phyloP scores from a whole-genome alignment of 2,329 filamentous ascomycete genomes.

The Chaetomiaceae sp. region DNA sequence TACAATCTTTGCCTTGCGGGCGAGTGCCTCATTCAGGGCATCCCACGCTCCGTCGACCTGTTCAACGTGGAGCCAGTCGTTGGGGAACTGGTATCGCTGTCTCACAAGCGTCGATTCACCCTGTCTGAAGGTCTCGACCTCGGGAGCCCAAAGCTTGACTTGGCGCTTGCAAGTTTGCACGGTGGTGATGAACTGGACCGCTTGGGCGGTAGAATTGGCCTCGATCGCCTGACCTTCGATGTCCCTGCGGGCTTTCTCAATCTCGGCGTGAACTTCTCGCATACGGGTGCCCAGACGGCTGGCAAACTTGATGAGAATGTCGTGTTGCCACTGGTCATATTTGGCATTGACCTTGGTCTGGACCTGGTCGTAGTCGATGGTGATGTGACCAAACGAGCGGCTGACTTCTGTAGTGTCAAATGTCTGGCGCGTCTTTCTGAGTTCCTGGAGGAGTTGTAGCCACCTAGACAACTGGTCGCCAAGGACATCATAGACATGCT shows the following conservation, averaged over 20 bases:
- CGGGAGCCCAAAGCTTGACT: constrained; percentile 88
- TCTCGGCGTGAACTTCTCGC: constrained; percentile 86
- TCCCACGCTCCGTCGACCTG: constrained; percentile 97
- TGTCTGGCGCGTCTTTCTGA: constrained; percentile 88
- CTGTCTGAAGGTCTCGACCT: constrained; percentile 93
- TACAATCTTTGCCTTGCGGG: constrained; percentile 90
- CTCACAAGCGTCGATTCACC: constrained; percentile 88
- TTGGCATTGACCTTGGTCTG: constrained; percentile 98
- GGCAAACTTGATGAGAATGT: constrained; percentile 92
- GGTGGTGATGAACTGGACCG: constrained; percentile 96
- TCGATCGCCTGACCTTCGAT: constrained; percentile 90
- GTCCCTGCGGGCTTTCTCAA: constrained; percentile 84
- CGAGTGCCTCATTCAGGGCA: constrained; percentile 84
- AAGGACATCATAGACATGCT: constrained; percentile 88
- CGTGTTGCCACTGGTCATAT: constrained; percentile 99
- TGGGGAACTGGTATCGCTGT: constrained; percentile 88
- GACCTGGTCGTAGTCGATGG: constrained; percentile 96
- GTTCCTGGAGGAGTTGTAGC: constrained; percentile 94
- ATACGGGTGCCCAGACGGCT: constrained; percentile 82
- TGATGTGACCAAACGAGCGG: constrained; percentile 87
- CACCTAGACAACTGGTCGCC: constrained; percentile 89
- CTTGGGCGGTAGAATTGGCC: constrained; percentile 90
- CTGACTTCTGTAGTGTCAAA: constrained; percentile 97
- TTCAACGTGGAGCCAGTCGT: constrained; percentile 92
- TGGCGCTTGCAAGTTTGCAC: constrained; percentile 95